Evolutionary conservation across 202 grass and related monocot genomes (phyloP).

Genomic region (Digitaria exilis): DNA sequence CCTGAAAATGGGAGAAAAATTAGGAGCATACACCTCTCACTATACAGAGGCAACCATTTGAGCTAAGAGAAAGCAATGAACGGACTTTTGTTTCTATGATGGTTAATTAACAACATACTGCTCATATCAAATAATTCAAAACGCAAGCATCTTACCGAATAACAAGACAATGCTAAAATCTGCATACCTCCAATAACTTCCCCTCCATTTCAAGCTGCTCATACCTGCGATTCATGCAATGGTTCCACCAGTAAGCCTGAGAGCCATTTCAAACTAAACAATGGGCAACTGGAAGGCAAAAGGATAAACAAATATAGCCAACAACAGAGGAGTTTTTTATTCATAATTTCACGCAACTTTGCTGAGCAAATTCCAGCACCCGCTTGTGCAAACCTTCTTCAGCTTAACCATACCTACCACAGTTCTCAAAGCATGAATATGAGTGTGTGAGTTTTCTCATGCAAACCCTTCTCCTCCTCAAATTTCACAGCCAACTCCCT

Average conservation of each 20-base stretch:
- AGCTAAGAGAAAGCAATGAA: conserved; percentile 16
- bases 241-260: conserved; percentile 29
- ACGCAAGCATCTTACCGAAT: background rate
- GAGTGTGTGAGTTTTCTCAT: conserved; percentile 24
- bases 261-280: background rate
- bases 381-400: background rate
- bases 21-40: background rate
- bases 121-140: background rate
- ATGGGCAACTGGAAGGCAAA: background rate
- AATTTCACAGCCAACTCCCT: conserved; percentile 18
- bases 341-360: background rate
- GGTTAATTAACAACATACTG: background rate
- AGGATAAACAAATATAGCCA: background rate
- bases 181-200: conserved; percentile 76
- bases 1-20: conserved; percentile 47
- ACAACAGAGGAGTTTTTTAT: background rate
- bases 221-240: conserved; percentile 56
- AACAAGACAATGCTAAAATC: conserved; percentile 13
- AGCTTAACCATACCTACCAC: conserved; percentile 28
- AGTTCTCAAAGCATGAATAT: conserved; percentile 43
- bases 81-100: background rate
- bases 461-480: conserved; percentile 24
- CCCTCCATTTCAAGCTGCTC: conserved; percentile 86
- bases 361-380: background rate
- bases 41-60: background rate